A percentile compares a stretch with the other conserved stretches of the same genome.
phyloP scores from a whole-genome alignment of 2,329 filamentous ascomycete species.

The Cryphonectria japonica region DNA sequence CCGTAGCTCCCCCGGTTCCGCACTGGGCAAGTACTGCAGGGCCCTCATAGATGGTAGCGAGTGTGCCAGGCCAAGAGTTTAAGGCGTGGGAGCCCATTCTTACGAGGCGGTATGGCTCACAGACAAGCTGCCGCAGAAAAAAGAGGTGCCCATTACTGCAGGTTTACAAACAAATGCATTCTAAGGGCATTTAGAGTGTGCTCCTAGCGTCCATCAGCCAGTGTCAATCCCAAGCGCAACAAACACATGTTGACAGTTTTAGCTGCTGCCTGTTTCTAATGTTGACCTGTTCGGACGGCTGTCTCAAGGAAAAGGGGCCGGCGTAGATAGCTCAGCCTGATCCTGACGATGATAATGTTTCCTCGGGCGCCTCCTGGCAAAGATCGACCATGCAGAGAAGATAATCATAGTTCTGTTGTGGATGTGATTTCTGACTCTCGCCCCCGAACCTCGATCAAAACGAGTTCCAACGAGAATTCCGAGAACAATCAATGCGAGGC shows the following conservation, averaged over 20 bases:
- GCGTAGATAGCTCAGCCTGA: neutral
- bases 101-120: neutral
- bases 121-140: neutral
- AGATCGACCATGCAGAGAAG: neutral
- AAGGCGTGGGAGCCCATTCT: neutral
- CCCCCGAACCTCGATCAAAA: neutral
- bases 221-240: neutral
- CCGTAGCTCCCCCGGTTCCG: neutral
- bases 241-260: neutral
- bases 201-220: neutral
- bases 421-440: neutral
- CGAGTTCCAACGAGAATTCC: neutral
- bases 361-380: neutral
- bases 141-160: neutral
- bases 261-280: neutral
- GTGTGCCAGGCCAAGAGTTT: neutral
- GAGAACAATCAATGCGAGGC: neutral
- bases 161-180: neutral
- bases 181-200: neutral
- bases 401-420: neutral
- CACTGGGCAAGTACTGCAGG: neutral
- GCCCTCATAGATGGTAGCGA: neutral
- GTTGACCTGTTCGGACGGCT: neutral
- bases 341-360: neutral
- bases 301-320: neutral